Evolutionary conservation across 495 filamentous ascomycete species (phyloP).

Genomic region (Xylaria flabelliformis): DNA sequence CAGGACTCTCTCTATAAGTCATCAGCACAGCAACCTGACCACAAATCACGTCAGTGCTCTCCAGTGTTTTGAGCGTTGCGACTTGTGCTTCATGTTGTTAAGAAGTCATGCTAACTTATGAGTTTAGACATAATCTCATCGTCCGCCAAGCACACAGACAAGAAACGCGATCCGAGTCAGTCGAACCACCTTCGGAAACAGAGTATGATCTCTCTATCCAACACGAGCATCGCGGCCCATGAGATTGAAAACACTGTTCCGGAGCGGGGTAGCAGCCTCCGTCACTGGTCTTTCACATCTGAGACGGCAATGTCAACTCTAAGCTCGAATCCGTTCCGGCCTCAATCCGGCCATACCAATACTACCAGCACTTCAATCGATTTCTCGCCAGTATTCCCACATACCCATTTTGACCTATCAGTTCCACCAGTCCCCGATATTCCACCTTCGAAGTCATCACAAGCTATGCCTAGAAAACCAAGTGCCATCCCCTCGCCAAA

Average conservation of each 20-base stretch:
- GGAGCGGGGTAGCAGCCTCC: slow-evolving; percentile 43
- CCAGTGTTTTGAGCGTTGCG: slow-evolving; percentile 4
- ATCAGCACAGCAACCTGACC: slow-evolving; percentile 25
- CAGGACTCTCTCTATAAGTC: slow-evolving; percentile 29
- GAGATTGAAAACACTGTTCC: slow-evolving; percentile 36
- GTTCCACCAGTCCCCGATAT: slow-evolving; percentile 18
- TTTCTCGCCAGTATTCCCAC: slow-evolving; percentile 33
- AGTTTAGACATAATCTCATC: slow-evolving; percentile 27
- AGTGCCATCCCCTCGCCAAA: background rate
- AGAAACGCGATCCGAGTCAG: slow-evolving; percentile 29
- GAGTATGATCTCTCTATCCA: slow-evolving; percentile 33
- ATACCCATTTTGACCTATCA: background rate
- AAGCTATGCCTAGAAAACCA: background rate
- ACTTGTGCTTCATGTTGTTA: background rate
- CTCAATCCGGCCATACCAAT: slow-evolving; percentile 50
- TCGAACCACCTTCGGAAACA: slow-evolving; percentile 29
- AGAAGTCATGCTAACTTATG: slow-evolving; percentile 18
- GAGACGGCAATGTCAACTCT: slow-evolving; percentile 45
- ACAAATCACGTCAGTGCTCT: slow-evolving; percentile 31
- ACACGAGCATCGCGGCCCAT: slow-evolving; percentile 27
- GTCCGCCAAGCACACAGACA: slow-evolving; percentile 16
- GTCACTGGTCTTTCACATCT: slow-evolving; percentile 51
- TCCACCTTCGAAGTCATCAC: background rate
- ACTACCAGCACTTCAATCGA: slow-evolving; percentile 54
- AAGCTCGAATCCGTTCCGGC: slow-evolving; percentile 49